These are phyloP conservation scores for Bombardia bombarda DNA, from an alignment of 495 filamentous ascomycete genomes.

Conservation along the genomic window DNA sequence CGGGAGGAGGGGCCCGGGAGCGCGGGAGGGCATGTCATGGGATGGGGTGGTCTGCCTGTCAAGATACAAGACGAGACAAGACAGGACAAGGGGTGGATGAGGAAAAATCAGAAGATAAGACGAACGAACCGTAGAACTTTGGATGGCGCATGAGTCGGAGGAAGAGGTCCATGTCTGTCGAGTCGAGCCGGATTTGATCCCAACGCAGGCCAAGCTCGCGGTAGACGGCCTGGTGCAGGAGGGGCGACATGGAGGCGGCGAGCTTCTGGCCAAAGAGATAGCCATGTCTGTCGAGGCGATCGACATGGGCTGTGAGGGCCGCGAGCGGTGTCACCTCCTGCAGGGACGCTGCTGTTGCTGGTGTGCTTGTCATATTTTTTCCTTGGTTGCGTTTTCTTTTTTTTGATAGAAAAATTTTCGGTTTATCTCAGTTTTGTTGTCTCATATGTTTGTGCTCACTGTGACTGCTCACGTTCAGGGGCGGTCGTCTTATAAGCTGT, in stretches of 20 bases:
- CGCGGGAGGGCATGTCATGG: too few relatives aligned
- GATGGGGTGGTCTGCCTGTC: too few relatives aligned
- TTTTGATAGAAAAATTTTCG: too few relatives aligned
- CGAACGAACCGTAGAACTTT: constrained; percentile 19
- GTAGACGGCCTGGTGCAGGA: constrained; percentile 61
- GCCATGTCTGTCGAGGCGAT: constrained; percentile 37
- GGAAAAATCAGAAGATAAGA: too few relatives aligned
- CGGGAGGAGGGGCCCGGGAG: too few relatives aligned
- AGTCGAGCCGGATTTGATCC: constrained; percentile 51
- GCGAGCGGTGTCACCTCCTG: too few relatives aligned
- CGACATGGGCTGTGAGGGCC: constrained; percentile 10
- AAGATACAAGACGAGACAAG: too few relatives aligned
- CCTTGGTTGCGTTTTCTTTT: not conserved
- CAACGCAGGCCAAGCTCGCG: constrained; percentile 49
- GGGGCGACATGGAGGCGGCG: constrained; percentile 61
- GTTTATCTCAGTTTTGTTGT: not conserved
- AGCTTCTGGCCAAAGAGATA: constrained; percentile 49
- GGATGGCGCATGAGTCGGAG: constrained; percentile 24
- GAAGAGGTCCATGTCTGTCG: constrained; percentile 37
- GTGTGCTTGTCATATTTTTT: not conserved
- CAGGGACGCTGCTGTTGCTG: too few relatives aligned
- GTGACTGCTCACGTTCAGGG: too few relatives aligned
- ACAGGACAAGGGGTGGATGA: too few relatives aligned
- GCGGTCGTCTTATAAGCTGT: too few relatives aligned
- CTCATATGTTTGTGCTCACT: too few relatives aligned